These are phyloP conservation scores for Sclerotinia minor DNA, from an alignment of 2,329 filamentous ascomycete species.

Conservation along the genomic window DNA sequence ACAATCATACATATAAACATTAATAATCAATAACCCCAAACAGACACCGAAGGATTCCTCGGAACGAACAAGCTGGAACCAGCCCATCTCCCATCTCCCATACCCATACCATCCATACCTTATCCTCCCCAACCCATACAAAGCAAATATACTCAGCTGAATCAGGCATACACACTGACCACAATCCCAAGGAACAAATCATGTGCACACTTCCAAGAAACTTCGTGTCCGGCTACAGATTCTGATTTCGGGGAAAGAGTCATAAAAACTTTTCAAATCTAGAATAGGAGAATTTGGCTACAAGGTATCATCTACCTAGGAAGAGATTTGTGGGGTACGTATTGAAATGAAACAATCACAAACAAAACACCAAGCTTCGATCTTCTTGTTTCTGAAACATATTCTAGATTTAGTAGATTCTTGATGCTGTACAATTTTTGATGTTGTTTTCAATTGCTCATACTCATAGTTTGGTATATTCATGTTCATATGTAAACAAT, in stretches of 20 bases:
- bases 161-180: neutral
- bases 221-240: neutral
- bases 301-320: neutral
- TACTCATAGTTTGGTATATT: no score
- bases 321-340: neutral
- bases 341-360: slow-evolving; percentile 2
- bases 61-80: neutral
- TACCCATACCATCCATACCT: no score
- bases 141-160: slow-evolving; percentile 3
- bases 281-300: neutral
- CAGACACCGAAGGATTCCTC: neutral
- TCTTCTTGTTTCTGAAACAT: slow-evolving; percentile 1
- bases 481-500: no score
- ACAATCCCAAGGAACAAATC: neutral
- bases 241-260: slow-evolving; percentile 13
- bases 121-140: neutral
- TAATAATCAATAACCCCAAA: neutral
- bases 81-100: neutral
- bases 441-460: no score
- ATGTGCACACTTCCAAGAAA: neutral
- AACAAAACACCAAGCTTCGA: slow-evolving; percentile 4
- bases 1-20: neutral
- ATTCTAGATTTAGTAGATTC: neutral
- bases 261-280: neutral
- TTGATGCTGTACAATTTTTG: neutral